A percentile compares a stretch with the other conserved stretches of the same genome.
phyloP scores from a whole-genome alignment of 805 yeast species.

The Metschnikowia vanudenii region DNA sequence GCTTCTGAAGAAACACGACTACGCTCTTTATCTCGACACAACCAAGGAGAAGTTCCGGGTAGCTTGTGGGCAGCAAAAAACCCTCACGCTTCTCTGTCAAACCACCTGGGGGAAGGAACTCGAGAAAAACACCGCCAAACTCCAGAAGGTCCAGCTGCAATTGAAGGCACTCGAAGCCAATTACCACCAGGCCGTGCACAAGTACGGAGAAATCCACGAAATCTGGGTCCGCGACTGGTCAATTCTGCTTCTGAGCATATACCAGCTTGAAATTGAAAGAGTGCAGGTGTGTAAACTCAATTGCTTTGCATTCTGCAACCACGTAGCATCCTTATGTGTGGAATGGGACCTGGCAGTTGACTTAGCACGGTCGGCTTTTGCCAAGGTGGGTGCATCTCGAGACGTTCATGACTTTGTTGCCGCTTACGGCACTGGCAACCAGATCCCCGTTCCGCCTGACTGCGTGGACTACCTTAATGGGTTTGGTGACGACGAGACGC shows the following conservation, averaged over 20 bases:
- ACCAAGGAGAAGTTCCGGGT: constrained; percentile 51
- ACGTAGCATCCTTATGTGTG: constrained; percentile 72
- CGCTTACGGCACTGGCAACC: constrained; percentile 62
- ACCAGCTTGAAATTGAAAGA: constrained; percentile 69
- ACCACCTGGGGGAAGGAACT: constrained; percentile 74
- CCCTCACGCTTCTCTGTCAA: constrained; percentile 59
- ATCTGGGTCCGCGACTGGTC: constrained; percentile 75
- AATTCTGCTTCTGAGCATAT: constrained; percentile 57
- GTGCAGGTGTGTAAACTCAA: constrained; percentile 66
- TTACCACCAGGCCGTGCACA: constrained; percentile 54
- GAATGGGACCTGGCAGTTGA: constrained; percentile 78
- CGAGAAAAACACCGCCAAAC: constrained; percentile 55
- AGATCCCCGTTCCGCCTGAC: constrained; percentile 55
- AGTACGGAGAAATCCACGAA: constrained; percentile 55
- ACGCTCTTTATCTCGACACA: constrained; percentile 35
- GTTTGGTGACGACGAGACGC: constrained; percentile 26
- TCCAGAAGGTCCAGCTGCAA: constrained; percentile 46
- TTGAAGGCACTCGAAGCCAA: constrained; percentile 47
- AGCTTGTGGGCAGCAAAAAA: constrained; percentile 58
- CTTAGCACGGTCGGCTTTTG: constrained; percentile 61
- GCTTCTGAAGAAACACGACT: constrained; percentile 43
- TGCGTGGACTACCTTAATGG: constrained; percentile 59
- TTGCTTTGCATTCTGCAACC: constrained; percentile 76
- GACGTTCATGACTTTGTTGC: constrained; percentile 58
- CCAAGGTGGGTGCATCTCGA: constrained; percentile 58